Evolutionary conservation across 2,329 filamentous ascomycete species (phyloP), one percentile per base, ranked within the genome.

Genomic region (Neodidymelliopsis sp.): DNA sequence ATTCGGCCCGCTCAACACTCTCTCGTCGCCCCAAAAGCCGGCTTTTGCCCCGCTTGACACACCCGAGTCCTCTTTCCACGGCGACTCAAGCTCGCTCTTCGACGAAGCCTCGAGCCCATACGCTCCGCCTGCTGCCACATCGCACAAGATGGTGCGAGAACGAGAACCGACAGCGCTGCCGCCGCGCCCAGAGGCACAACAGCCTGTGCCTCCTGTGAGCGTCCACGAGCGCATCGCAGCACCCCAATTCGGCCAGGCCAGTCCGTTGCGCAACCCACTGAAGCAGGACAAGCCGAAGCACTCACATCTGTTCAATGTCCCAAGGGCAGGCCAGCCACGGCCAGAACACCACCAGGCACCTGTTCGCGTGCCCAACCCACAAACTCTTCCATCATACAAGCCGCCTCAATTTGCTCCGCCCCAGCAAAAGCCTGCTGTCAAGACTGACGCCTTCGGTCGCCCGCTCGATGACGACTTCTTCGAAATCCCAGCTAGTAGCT

Each of bases 211-310:
- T 1, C 59, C 70, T 22, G 61, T 71, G 11, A 57, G 71, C 10
- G 62, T 72, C 11, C 71, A 75, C 30, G 56, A 66, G 10, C 60
- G 53, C 28, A 59, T 63, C 7, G 53, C 57, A 4, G 53, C 56
- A 15, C 67, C 67, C 13, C 77, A 84, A 59, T 86, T 86, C 61
- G 84, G 84, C 40, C 80, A 81, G 59, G 75, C 84, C 2, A 84
- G 82, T 53, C 81, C 82, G 12, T 69, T 86, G 47, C 74, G 81
- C 56, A 76, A 79, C 64, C 72, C 80, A 54, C 59, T 74, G 65
- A 63, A 77, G 59, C 65, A 70, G 41, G 67, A 66, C 47, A 44
- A 44, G 19, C 54, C 51, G 16, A 63, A 60, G 33, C 58, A 67
- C 15, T 66, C 66, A 20, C 69, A 77, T 53, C 71, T 77, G 5